phyloP scores from a whole-genome alignment of 306 rosid genomes.

The Corylus heterophylla region DNA sequence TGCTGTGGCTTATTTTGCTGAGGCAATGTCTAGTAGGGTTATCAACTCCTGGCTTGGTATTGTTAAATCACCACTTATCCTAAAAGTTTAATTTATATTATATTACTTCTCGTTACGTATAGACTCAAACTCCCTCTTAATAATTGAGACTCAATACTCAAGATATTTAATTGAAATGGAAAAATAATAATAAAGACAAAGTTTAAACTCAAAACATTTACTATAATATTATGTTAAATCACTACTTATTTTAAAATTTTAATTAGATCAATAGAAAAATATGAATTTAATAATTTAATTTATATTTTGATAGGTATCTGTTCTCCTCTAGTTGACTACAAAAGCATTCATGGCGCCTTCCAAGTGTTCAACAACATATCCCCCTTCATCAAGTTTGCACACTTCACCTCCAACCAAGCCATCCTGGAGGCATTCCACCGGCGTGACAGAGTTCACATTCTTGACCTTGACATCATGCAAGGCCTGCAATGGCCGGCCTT shows the following conservation, averaged over 20 bases:
- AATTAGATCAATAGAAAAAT: no score
- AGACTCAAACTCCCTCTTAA: no score
- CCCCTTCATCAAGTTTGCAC: slow-evolving; percentile 84
- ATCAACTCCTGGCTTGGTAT: slow-evolving; percentile 66
- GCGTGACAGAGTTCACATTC: slow-evolving; percentile 51
- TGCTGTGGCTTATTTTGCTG: slow-evolving; percentile 73
- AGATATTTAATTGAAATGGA: no score
- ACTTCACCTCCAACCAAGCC: slow-evolving; percentile 88
- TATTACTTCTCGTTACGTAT: no score
- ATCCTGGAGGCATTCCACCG: slow-evolving; percentile 71
- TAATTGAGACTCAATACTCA: no score
- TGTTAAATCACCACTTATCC: no score
- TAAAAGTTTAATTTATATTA: no score
- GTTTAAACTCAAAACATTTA: no score
- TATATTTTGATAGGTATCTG: neutral
- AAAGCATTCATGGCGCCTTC: slow-evolving; percentile 52
- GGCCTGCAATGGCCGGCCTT: slow-evolving; percentile 94
- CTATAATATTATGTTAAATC: no score
- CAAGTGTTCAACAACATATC: slow-evolving; percentile 72
- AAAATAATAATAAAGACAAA: no score
- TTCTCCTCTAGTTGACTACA: slow-evolving; percentile 61
- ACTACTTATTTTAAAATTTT: no score
- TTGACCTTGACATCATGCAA: slow-evolving; percentile 91
- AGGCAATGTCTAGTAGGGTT: slow-evolving; percentile 74
- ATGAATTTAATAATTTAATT: no score